Base-by-base conservation (phyloP, 768 basidiomycete genomes). In the Tylopilus plumbeoviolaceoides region DNA sequence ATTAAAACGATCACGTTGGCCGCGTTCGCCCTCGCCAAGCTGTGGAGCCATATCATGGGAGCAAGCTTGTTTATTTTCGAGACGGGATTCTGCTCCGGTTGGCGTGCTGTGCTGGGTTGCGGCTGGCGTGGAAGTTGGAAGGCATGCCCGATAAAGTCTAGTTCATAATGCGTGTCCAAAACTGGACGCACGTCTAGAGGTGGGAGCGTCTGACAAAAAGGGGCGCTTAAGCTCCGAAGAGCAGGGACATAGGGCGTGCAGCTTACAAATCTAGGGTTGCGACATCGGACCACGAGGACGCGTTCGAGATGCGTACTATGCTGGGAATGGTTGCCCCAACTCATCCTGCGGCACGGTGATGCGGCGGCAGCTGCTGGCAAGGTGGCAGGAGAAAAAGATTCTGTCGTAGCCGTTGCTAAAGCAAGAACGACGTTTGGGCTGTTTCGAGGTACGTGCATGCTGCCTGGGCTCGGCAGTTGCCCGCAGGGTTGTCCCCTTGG, bases 211-310 rank as follows among this genome's bases (percentile, higher is more conserved):
- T 35, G 41, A 39, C 5, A 47, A 66, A 66, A 68, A 60, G 59
- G 67, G 69, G 67, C 69, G 67, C 63, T 47, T 60, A 70, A 69
- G 67, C 39, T 68, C 67, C 67, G 67, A 57, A 35, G 53, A 33
- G 53, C 21, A 53, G 49, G 40, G 58, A 58, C 56, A 23, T 5
- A 56, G 61, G 56, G 48, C 44, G 48, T 15, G 54, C 51, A 48
- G 54, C 51, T 49, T 49, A 59, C 51, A 43, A 53, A 63, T 63
- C 41, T n/a, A 65, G 62, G 63, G 60, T 63, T 49, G 18, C 33
- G 36, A 28, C 38, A 46, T 38, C 48, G 25, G 36, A 42, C 46
- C 58, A 60, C 30, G 51, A 63, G 53, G 61, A 57, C 31, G 38
- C n/a, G 1, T 46, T 23, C 45, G 39, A 47, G 33, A 12, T 4